phyloP scores from a whole-genome alignment of 306 rosid species.

The Cicer yamashitae region DNA sequence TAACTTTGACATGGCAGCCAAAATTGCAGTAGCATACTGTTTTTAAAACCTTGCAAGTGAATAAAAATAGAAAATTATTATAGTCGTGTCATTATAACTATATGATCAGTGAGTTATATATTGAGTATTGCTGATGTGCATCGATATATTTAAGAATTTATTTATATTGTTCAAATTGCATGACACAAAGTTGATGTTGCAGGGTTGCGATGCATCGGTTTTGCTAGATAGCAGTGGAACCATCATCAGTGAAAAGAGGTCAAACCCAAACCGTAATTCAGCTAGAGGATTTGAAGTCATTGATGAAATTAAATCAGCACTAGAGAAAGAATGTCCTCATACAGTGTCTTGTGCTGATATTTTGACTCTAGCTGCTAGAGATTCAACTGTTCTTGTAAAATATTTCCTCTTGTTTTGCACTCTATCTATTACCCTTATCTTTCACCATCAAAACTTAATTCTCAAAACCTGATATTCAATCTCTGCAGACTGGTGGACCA shows the following conservation, averaged over 20 bases:
- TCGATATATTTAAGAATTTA: not conserved
- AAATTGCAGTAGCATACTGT: not conserved
- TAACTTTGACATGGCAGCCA: too few relatives aligned
- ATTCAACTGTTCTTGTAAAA: conserved; percentile 78
- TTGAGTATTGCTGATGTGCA: not conserved
- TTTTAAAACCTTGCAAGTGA: not conserved
- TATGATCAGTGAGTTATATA: not conserved
- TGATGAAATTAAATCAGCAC: conserved; percentile 85
- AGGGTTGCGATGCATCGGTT: conserved; percentile 94
- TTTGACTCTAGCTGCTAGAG: conserved; percentile 84
- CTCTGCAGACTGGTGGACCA: conserved; percentile 82
- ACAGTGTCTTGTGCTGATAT: conserved; percentile 95
- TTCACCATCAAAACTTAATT: not conserved
- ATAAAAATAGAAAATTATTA: not conserved
- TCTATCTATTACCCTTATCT: conserved; percentile 5
- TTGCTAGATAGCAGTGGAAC: conserved; percentile 78
- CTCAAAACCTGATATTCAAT: conserved; percentile 24
- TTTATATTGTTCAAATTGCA: conserved; percentile 16
- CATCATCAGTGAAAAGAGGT: conserved; percentile 76
- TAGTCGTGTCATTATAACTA: conserved; percentile 3
- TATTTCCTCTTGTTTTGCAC: conserved; percentile 31
- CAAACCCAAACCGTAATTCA: conserved; percentile 80
- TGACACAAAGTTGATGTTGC: conserved; percentile 44
- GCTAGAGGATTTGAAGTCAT: conserved; percentile 82
- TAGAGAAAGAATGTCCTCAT: conserved; percentile 83